Evolutionary conservation across 1,139 yeast genomes (phyloP).

Genomic region (Kodamaea ohmeri): DNA sequence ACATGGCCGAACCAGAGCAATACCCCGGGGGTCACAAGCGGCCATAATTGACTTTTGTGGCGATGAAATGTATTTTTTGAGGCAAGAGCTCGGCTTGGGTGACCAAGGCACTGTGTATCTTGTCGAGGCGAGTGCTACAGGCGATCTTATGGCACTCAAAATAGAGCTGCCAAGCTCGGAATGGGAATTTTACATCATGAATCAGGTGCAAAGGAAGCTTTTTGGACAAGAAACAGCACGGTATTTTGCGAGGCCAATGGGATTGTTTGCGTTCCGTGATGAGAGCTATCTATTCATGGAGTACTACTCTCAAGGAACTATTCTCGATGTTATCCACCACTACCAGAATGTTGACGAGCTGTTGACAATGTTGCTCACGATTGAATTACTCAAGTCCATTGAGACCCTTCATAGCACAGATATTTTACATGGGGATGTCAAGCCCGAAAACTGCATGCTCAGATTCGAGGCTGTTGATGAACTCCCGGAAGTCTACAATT

Average conservation of each 20-base stretch:
- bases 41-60: slow-evolving; percentile 50
- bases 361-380: slow-evolving; percentile 59
- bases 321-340: slow-evolving; percentile 67
- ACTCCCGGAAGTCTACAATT: slow-evolving; percentile 27
- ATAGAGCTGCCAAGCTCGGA: slow-evolving; percentile 66
- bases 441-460: slow-evolving; percentile 86
- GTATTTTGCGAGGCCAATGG: slow-evolving; percentile 50
- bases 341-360: slow-evolving; percentile 55
- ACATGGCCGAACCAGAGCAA: slow-evolving; percentile 31
- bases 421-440: slow-evolving; percentile 81
- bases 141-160: slow-evolving; percentile 64
- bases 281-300: slow-evolving; percentile 75
- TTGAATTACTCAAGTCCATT: slow-evolving; percentile 58
- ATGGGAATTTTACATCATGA: slow-evolving; percentile 82
- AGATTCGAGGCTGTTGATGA: slow-evolving; percentile 36
- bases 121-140: slow-evolving; percentile 58
- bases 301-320: slow-evolving; percentile 70
- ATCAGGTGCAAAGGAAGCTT: slow-evolving; percentile 47
- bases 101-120: slow-evolving; percentile 79
- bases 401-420: slow-evolving; percentile 63
- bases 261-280: slow-evolving; percentile 59
- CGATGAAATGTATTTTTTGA: slow-evolving; percentile 53
- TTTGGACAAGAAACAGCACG: slow-evolving; percentile 10
- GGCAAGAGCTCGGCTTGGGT: slow-evolving; percentile 70
- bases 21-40: slow-evolving; percentile 38